Evolutionary conservation across 352 stramenopile genomes (phyloP).

Genomic region (Phytophthora hibernalis): DNA sequence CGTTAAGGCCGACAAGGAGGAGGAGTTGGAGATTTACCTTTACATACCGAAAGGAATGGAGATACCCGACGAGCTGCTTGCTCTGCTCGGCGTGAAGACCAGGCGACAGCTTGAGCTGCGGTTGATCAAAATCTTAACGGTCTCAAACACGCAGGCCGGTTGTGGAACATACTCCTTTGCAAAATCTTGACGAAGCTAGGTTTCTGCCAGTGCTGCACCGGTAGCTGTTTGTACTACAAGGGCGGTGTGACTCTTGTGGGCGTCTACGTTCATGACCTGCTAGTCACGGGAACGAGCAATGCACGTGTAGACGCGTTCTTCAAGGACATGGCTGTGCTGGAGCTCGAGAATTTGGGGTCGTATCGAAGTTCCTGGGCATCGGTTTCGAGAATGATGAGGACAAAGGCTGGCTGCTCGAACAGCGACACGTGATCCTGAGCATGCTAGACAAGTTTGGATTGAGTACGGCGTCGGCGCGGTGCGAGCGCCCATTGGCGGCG

Average conservation of each 20-base stretch:
- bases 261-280: constrained; percentile 42
- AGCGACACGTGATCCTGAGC: no score
- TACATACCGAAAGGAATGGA: constrained; percentile 6
- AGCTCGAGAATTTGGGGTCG: constrained; percentile 35
- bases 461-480: no score
- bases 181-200: constrained; percentile 14
- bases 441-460: no score
- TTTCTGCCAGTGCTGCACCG: constrained; percentile 24
- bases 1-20: constrained; percentile 15
- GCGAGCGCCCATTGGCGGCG: no score
- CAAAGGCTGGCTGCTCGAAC: constrained; percentile 18
- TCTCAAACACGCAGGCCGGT: constrained; percentile 29
- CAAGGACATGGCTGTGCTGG: constrained; percentile 13
- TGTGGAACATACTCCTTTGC: constrained; percentile 33
- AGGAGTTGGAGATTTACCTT: neutral
- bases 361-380: constrained; percentile 37
- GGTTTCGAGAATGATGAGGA: constrained; percentile 9
- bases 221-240: constrained; percentile 33
- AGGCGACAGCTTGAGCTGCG: constrained; percentile 13
- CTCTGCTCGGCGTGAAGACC: neutral
- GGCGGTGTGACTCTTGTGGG: constrained; percentile 15
- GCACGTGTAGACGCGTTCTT: constrained; percentile 9
- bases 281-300: constrained; percentile 16
- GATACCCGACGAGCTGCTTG: neutral
- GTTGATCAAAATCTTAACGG: constrained; percentile 40